These are phyloP conservation scores for Thymus quinquecostatus DNA, from an alignment of 257 asterid species.

Conservation along the genomic window DNA sequence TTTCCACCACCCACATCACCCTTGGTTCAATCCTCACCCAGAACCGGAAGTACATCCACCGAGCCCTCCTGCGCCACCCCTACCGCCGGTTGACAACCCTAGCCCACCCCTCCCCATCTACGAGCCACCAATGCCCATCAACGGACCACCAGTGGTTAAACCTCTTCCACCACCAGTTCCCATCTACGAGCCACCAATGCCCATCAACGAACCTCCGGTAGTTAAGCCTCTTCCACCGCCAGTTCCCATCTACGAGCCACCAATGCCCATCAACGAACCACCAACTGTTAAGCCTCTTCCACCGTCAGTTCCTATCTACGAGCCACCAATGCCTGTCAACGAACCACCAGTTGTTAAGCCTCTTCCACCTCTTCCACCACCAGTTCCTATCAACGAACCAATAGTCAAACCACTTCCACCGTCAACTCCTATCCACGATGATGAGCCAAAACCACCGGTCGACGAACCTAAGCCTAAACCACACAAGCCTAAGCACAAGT, in stretches of 20 bases:
- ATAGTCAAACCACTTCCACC: slow-evolving; percentile 34
- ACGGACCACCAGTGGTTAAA: too few species aligned
- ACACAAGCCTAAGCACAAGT: neutral
- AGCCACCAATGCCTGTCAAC: slow-evolving; percentile 39
- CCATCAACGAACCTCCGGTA: too few species aligned
- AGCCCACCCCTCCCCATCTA: slow-evolving; percentile 25
- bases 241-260: neutral
- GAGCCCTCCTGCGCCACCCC: too few species aligned
- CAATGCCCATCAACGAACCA: neutral
- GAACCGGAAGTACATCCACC: slow-evolving; percentile 9
- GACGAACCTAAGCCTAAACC: neutral
- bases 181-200: too few species aligned
- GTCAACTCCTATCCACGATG: slow-evolving; percentile 36
- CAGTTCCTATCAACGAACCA: neutral
- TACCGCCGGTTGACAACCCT: slow-evolving; percentile 41
- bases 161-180: too few species aligned
- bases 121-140: too few species aligned
- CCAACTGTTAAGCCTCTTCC: slow-evolving; percentile 26
- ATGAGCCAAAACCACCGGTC: neutral
- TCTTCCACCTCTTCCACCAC: slow-evolving; percentile 4
- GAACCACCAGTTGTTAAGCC: slow-evolving; percentile 34
- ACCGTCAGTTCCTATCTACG: neutral
- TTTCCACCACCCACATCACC: slow-evolving; percentile 49
- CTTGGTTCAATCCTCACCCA: slow-evolving; percentile 39
- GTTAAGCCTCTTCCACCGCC: too few species aligned